These are phyloP conservation scores for Lupinus albus DNA, from an alignment of 306 rosid genomes.

Conservation along the genomic window DNA sequence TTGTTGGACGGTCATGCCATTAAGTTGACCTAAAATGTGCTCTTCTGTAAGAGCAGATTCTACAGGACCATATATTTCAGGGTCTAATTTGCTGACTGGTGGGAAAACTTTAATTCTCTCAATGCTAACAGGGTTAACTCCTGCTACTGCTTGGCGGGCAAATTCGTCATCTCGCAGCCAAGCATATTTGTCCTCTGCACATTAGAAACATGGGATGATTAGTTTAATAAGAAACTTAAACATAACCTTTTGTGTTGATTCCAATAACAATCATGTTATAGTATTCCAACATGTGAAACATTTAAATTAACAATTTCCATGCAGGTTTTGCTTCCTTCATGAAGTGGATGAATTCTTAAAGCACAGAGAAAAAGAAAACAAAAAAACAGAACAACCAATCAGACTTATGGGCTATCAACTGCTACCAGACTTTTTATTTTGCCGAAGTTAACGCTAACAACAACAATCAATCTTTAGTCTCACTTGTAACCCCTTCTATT, in stretches of 20 bases:
- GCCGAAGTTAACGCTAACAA: conserved; percentile 18
- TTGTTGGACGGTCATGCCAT: conserved; percentile 92
- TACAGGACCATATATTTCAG: conserved; percentile 65
- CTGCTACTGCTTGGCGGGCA: conserved; percentile 88
- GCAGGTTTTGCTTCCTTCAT: neutral
- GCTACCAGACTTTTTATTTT: neutral
- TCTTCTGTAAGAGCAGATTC: conserved; percentile 89
- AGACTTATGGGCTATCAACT: neutral
- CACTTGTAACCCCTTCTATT: conserved; percentile 18
- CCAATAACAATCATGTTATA: conserved; percentile 3
- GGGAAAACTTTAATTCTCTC: conserved; percentile 80
- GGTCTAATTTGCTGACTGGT: conserved; percentile 85
- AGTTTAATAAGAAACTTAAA: neutral
- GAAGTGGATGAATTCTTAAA: neutral
- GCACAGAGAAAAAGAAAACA: conserved; percentile 4
- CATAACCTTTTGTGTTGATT: neutral
- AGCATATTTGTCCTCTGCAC: conserved; percentile 86
- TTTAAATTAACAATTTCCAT: conserved; percentile 23
- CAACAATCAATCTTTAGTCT: too few species aligned
- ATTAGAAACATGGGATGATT: neutral
- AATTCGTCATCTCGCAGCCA: conserved; percentile 98
- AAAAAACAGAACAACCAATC: neutral
- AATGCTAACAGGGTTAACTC: conserved; percentile 80
- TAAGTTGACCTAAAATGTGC: conserved; percentile 68
- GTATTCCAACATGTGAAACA: conserved; percentile 39